These are phyloP conservation scores for Ganoderma boninense DNA, from an alignment of 1,284 basidiomycete genomes.

Conservation along the genomic window DNA sequence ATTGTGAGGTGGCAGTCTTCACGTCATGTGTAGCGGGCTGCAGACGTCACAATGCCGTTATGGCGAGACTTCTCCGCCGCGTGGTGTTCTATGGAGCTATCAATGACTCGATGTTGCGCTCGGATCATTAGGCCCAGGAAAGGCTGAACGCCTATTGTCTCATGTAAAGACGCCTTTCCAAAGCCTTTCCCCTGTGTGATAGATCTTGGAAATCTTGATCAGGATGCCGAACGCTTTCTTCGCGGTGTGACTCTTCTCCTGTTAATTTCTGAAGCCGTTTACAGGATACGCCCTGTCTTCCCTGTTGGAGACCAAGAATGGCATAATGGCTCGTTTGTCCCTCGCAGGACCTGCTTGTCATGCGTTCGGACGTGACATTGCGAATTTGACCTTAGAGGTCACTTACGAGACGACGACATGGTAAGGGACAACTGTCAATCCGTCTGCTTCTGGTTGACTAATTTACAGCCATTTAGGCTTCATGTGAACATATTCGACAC, in stretches of 20 bases:
- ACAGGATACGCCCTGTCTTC: slow-evolving; percentile 62
- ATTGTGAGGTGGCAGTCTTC: background rate
- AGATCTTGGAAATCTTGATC: too few relatives aligned
- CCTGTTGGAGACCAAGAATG: slow-evolving; percentile 53
- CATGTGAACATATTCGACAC: slow-evolving; percentile 80
- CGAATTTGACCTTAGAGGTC: slow-evolving; percentile 69
- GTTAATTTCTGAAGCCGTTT: slow-evolving; percentile 1
- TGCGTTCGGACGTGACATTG: slow-evolving; percentile 76
- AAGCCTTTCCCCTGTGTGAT: too few relatives aligned
- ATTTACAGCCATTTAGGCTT: slow-evolving; percentile 52
- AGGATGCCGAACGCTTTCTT: too few relatives aligned
- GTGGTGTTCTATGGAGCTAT: background rate
- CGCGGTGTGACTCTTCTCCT: too few relatives aligned
- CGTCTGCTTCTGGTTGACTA: background rate
- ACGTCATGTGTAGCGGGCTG: background rate
- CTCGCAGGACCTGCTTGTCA: slow-evolving; percentile 73
- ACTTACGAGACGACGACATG: slow-evolving; percentile 67
- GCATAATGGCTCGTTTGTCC: slow-evolving; percentile 63
- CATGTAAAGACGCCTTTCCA: too few relatives aligned
- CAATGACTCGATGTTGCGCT: background rate
- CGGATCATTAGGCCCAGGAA: too few relatives aligned
- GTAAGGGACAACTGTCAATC: background rate
- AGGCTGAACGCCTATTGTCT: too few relatives aligned
- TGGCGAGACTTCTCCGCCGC: background rate
- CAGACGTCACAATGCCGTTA: background rate